These are phyloP conservation scores for Nyctanthes arbortristis DNA, from an alignment of 257 asterid genomes.

Conservation along the genomic window DNA sequence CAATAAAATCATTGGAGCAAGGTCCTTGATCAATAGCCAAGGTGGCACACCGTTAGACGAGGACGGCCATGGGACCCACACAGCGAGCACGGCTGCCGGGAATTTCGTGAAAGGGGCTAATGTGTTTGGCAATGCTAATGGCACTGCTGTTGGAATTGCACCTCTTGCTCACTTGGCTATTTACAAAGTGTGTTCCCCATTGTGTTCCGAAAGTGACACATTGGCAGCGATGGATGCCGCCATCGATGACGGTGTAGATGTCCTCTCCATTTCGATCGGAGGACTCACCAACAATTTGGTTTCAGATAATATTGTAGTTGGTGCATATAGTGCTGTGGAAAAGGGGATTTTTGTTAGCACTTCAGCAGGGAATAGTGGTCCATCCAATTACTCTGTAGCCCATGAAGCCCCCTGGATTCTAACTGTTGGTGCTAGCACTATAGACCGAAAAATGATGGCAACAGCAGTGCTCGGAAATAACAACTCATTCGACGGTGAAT, in stretches of 20 bases:
- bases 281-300: neutral
- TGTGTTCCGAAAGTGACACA: slow-evolving; percentile 32
- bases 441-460: slow-evolving; percentile 37
- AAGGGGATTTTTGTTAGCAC: slow-evolving; percentile 50
- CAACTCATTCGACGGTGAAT: slow-evolving; percentile 30
- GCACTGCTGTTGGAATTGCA: slow-evolving; percentile 56
- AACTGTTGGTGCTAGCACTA: slow-evolving; percentile 53
- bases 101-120: slow-evolving; percentile 46
- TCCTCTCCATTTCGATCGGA: slow-evolving; percentile 40
- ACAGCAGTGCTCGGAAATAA: slow-evolving; percentile 38
- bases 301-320: slow-evolving; percentile 28
- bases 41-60: slow-evolving; percentile 23
- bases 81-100: slow-evolving; percentile 58
- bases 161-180: slow-evolving; percentile 61
- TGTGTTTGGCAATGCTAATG: slow-evolving; percentile 47
- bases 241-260: slow-evolving; percentile 45
- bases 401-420: slow-evolving; percentile 54
- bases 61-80: slow-evolving; percentile 55
- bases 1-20: slow-evolving; percentile 58
- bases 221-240: slow-evolving; percentile 55
- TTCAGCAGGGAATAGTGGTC: slow-evolving; percentile 39
- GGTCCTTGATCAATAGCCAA: neutral
- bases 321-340: slow-evolving; percentile 45
- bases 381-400: neutral
- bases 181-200: slow-evolving; percentile 34